Percentiles rank a stretch among this genome's conserved stretches.
Evolutionary conservation across 208 protist genomes (phyloP).

Genomic region (Crithidia sp.): DNA sequence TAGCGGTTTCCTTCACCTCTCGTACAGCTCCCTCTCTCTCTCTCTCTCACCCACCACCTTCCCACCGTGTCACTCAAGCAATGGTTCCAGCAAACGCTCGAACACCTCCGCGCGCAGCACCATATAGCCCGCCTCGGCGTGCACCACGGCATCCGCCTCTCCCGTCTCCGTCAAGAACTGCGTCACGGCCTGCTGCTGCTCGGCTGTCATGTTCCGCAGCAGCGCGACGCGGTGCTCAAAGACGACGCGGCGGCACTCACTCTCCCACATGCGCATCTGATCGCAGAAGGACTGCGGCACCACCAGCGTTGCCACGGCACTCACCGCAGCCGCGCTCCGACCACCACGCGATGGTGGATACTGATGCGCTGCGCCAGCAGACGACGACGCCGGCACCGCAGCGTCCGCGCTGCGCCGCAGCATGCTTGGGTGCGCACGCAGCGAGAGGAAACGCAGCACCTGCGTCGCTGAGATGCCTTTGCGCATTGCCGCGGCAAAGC

Average conservation of each 20-base stretch:
- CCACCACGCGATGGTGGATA: not conserved
- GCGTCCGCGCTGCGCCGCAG: slow-evolving; percentile 40
- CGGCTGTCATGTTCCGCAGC: slow-evolving; percentile 63
- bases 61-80: slow-evolving; percentile 18
- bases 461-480: slow-evolving; percentile 80
- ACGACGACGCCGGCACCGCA: not conserved
- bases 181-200: slow-evolving; percentile 57
- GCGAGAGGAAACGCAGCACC: slow-evolving; percentile 83
- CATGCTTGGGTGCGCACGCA: slow-evolving; percentile 91
- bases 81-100: slow-evolving; percentile 55
- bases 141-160: slow-evolving; percentile 64
- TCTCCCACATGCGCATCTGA: slow-evolving; percentile 89
- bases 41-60: not conserved
- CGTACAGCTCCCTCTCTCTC: too few relatives aligned
- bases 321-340: slow-evolving; percentile 1
- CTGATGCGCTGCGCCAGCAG: not conserved
- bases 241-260: slow-evolving; percentile 79
- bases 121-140: slow-evolving; percentile 69
- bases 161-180: slow-evolving; percentile 52
- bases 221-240: slow-evolving; percentile 76
- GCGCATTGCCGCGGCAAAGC: slow-evolving; percentile 73
- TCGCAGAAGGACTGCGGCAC: slow-evolving; percentile 91
- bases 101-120: slow-evolving; percentile 75
- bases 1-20: too few relatives aligned
- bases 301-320: slow-evolving; percentile 32